These are phyloP conservation scores for Rhynchospora pubera DNA, from an alignment of 176 grass and related monocot species.

Conservation along the genomic window DNA sequence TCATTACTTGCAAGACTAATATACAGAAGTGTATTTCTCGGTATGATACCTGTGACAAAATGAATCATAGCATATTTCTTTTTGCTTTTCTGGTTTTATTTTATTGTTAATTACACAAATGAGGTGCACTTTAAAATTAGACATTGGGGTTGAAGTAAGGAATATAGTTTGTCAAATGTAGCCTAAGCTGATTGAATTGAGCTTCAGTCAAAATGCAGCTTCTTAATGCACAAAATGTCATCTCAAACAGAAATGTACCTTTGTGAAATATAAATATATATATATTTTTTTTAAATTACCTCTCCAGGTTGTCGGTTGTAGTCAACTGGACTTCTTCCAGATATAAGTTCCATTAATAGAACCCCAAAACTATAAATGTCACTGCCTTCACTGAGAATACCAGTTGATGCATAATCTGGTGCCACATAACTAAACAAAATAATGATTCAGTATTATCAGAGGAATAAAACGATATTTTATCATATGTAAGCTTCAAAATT, in stretches of 20 bases:
- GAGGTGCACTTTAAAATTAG: background rate
- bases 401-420: conserved; percentile 93
- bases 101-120: background rate
- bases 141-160: background rate
- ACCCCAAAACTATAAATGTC: conserved; percentile 99
- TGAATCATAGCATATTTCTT: background rate
- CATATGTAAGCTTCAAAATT: background rate
- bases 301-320: conserved; percentile 65
- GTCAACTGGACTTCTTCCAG: conserved; percentile 83
- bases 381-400: conserved; percentile 92
- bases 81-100: background rate
- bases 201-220: background rate
- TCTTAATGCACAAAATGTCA: background rate
- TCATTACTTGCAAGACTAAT: background rate
- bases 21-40: background rate
- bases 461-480: background rate
- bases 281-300: conserved; percentile 30
- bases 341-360: conserved; percentile 89
- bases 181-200: background rate
- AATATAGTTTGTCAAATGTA: background rate
- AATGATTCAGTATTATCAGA: background rate
- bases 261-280: background rate
- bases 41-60: background rate
- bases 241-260: background rate
- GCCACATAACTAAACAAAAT: conserved; percentile 64